These are phyloP conservation scores for Pelargonium fulgidum DNA, from an alignment of 441 rosid species.

Conservation along the genomic window DNA sequence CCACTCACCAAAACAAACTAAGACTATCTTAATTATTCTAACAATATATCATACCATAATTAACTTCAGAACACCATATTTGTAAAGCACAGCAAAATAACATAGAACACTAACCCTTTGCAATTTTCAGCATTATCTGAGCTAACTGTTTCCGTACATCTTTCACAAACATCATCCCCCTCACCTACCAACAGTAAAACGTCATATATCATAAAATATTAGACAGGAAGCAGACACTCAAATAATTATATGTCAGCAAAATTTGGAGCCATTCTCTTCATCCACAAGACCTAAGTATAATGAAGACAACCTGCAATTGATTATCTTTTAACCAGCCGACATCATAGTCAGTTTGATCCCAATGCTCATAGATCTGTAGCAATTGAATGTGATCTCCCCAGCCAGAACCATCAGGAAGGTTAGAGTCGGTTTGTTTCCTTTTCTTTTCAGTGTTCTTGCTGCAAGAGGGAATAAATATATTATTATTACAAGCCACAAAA, in stretches of 20 bases:
- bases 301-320: conserved; percentile 57
- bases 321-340: conserved; percentile 75
- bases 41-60: neutral
- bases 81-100: conserved; percentile 3
- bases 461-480: conserved; percentile 22
- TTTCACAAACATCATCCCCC: conserved; percentile 89
- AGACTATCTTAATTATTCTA: neutral
- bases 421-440: conserved; percentile 54
- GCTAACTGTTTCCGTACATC: conserved; percentile 84
- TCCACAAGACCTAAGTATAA: neutral
- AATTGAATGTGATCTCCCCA: conserved; percentile 91
- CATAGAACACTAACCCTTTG: conserved; percentile 52
- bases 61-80: neutral
- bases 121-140: conserved; percentile 87
- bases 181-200: conserved; percentile 44
- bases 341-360: conserved; percentile 66
- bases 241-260: neutral
- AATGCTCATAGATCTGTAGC: conserved; percentile 75
- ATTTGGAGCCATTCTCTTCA: neutral
- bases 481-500: neutral
- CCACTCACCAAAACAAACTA: too few species aligned
- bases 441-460: conserved; percentile 68
- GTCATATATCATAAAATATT: neutral
- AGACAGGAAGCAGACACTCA: neutral
- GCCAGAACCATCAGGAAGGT: conserved; percentile 91